phyloP scores from a whole-genome alignment of 805 yeast species.

The Cephaloascus albidus region DNA sequence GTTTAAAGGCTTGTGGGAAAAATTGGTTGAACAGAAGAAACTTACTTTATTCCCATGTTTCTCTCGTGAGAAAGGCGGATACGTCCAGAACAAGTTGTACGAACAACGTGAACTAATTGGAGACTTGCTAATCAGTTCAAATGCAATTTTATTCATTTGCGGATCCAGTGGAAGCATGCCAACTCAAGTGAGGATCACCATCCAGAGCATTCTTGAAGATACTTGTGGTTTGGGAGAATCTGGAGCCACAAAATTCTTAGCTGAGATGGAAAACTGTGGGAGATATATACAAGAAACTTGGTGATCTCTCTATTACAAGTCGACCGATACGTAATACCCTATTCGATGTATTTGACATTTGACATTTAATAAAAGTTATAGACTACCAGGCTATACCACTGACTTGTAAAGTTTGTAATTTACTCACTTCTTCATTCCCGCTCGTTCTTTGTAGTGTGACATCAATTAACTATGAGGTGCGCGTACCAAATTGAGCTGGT shows the following conservation, averaged over 20 bases:
- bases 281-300: slow-evolving; percentile 86
- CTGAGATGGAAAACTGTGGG: slow-evolving; percentile 51
- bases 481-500: too few species aligned
- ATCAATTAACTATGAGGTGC: too few species aligned
- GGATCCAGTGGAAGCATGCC: slow-evolving; percentile 97
- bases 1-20: slow-evolving; percentile 47
- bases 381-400: too few species aligned
- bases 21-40: slow-evolving; percentile 17
- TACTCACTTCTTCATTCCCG: too few species aligned
- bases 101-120: slow-evolving; percentile 37
- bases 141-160: slow-evolving; percentile 71
- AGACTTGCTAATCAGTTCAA: slow-evolving; percentile 39
- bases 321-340: too few species aligned
- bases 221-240: slow-evolving; percentile 28
- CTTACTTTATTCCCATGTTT: slow-evolving; percentile 31
- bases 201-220: slow-evolving; percentile 51
- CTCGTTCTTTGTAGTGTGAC: too few species aligned
- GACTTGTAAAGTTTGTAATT: too few species aligned
- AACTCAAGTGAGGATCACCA: slow-evolving; percentile 70
- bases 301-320: too few species aligned
- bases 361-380: too few species aligned
- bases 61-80: slow-evolving; percentile 43
- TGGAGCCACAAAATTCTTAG: slow-evolving; percentile 39
- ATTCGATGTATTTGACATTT: too few species aligned
- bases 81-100: slow-evolving; percentile 73